Evolutionary conservation across 1,284 basidiomycete species (phyloP), one percentile per base, ranked within the genome.

Genomic region (Psilocybe mexicana): DNA sequence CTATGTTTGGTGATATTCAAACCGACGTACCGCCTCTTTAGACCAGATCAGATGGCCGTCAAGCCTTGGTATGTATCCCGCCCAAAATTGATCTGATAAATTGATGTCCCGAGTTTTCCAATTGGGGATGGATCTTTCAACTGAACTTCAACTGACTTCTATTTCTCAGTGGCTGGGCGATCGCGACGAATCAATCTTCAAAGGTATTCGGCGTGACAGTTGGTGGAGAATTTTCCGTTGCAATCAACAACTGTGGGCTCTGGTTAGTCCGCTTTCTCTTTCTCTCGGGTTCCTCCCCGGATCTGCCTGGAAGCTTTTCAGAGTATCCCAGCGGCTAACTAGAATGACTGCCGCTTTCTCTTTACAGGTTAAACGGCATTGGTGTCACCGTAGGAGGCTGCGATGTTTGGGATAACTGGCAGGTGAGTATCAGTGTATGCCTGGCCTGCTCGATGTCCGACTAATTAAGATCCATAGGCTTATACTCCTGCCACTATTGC

Each of bases 171-270:
- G 66, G 67, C 47, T 79, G 77, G 76, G 76, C 76, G 50, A 69
- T 75, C 57, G 69, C 72, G 3, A 76, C 76, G 23, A 83, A 87
- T 69, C 85, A 71, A 67, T 86, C 70, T 60, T 78, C 69, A 63
- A 84, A 66, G 57, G 71, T 72, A 23, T 92, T 87, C 64, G 91
- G 92, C 45, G 74, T 90, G 64, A 87, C 85, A 53, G 71, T 80
- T 47, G 87, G 86, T 40, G 91, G 90, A 58, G 91, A 93, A 71
- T 87, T 80, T 64, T 80, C 79, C 43, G 72, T 77, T 55, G 84
- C 82, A 38, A 77, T 88, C 72, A 91, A 89, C 70, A 87, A 90
- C 65, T 88, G 85, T 67, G 85, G 84, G 40, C 54, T 65, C 11
- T 72, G 70, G 69, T 69, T 54, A 43, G 69, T 63, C 50, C 18